Percentiles rank a stretch among this genome's conserved stretches.
phyloP scores from a whole-genome alignment of 176 grass and related monocot genomes.

The Oryza nivara region DNA sequence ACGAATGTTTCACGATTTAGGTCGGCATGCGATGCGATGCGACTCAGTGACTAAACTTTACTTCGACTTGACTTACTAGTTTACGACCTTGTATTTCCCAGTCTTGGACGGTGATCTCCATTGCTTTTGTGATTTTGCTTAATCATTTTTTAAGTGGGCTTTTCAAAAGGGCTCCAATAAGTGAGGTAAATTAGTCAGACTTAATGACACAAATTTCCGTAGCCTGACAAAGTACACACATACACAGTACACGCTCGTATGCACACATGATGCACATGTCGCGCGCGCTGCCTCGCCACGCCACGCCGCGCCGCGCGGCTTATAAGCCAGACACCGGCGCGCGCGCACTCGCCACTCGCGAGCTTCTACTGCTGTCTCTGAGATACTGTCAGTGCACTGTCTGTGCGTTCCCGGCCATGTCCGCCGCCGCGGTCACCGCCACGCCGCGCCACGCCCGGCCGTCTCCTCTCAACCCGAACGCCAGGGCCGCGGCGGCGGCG shows the following conservation, averaged over 20 bases:
- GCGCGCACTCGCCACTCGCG: not conserved
- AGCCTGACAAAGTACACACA: not conserved
- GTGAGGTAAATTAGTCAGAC: not conserved
- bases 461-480: slow-evolving; percentile 55
- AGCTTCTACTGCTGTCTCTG: not conserved
- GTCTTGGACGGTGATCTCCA: not conserved
- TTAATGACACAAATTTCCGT: not conserved
- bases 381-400: not conserved
- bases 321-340: not conserved
- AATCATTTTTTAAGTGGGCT: not conserved
- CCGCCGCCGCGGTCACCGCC: slow-evolving; percentile 44
- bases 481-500: not conserved
- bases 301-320: not conserved
- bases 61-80: not conserved
- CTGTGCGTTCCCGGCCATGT: slow-evolving; percentile 13
- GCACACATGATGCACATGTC: slow-evolving; percentile 37
- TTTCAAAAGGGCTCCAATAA: not conserved
- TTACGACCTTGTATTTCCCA: not conserved
- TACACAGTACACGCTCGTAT: not conserved
- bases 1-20: not conserved
- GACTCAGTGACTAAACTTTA: not conserved
- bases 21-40: not conserved
- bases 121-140: not conserved
- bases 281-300: too few relatives aligned
- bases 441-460: slow-evolving; percentile 30